These are phyloP conservation scores for Coemansia asiatica DNA, from an alignment of 192 early-diverging fungal species.

Conservation along the genomic window DNA sequence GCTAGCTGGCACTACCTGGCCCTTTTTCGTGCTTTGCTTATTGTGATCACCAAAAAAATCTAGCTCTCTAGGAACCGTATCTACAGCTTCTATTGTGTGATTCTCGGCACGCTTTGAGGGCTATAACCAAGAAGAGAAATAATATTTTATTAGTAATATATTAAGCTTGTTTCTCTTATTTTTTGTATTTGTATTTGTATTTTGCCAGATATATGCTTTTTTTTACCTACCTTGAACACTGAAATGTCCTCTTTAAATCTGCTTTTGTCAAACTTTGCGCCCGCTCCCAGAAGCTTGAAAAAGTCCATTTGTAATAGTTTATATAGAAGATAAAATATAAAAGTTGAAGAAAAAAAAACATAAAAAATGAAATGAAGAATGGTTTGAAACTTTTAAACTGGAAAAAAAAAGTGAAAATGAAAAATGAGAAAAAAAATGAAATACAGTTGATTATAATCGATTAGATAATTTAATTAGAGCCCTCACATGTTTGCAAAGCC, in stretches of 20 bases:
- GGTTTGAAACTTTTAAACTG: not conserved
- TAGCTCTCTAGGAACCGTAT: slow-evolving; percentile 43
- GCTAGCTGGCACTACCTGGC: slow-evolving; percentile 23
- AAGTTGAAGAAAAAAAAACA: not conserved
- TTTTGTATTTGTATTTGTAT: not conserved
- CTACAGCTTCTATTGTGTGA: slow-evolving; percentile 20
- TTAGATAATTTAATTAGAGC: not conserved
- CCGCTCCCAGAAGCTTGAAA: slow-evolving; percentile 82
- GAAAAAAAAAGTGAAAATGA: not conserved
- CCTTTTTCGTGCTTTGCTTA: slow-evolving; percentile 12
- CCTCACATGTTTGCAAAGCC: too few species aligned
- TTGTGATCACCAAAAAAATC: slow-evolving; percentile 42
- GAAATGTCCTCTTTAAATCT: slow-evolving; percentile 79
- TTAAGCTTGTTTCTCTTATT: not conserved
- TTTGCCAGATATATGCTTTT: not conserved
- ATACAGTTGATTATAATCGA: not conserved
- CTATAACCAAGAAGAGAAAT: slow-evolving; percentile 7
- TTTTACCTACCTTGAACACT: slow-evolving; percentile 72
- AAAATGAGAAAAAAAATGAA: not conserved
- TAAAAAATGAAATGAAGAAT: not conserved
- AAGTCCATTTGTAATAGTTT: slow-evolving; percentile 60
- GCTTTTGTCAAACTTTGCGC: slow-evolving; percentile 84
- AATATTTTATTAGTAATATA: not conserved
- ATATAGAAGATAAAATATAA: slow-evolving; percentile 5
- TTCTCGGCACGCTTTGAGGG: slow-evolving; percentile 15